Evolutionary conservation across 2,329 filamentous ascomycete genomes (phyloP), one percentile per base, ranked within the genome.

Genomic region (Fusarium udum): DNA sequence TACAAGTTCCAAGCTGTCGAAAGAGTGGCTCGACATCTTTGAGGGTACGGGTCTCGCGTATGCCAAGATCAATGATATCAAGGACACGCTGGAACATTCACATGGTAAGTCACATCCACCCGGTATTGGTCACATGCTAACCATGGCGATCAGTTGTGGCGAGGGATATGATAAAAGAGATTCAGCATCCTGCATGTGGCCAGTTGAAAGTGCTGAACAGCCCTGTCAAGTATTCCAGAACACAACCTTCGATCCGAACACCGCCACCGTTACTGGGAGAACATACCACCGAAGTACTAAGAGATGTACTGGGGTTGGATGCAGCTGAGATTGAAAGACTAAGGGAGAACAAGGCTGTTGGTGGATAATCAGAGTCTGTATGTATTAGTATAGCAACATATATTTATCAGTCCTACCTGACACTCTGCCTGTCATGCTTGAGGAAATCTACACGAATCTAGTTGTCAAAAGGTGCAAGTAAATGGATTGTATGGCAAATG

Each of bases 51-150:
- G 95, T 13, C 91, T 98, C 90, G 95, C 95, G 0, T 98, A 87
- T 78, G 93, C 95, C 1, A 94, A 95, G 2, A 92, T 99, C 73
- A 98, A 98, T 79, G 95, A 98, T 79, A 90, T 99, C 10, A 92
- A 95, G 80, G 89, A 87, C 24, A 93, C 95, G 0, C 83, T 99
- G 55, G 91, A 92, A 61, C 94, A 97, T 79, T 88, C 92, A 68
- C 95, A 99, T 82, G 93, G 94, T 84, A 85, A 82, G 37, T 22
- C 0, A 2, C 2, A 7, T 4, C 9, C 37, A 13, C 11, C 6
- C 7, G 6, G 37, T 39, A 7, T 2, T 2, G 10, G 4, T 22
- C 0, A 6, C 6, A 13, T 0, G 5, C 37, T 32, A 7, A 34
- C 2, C 2, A 9, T 4, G 12, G 1, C 3, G 6, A 6, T 0